These are phyloP conservation scores for Ampelomyces quisqualis DNA, from an alignment of 2,329 filamentous ascomycete genomes.

Conservation along the genomic window DNA sequence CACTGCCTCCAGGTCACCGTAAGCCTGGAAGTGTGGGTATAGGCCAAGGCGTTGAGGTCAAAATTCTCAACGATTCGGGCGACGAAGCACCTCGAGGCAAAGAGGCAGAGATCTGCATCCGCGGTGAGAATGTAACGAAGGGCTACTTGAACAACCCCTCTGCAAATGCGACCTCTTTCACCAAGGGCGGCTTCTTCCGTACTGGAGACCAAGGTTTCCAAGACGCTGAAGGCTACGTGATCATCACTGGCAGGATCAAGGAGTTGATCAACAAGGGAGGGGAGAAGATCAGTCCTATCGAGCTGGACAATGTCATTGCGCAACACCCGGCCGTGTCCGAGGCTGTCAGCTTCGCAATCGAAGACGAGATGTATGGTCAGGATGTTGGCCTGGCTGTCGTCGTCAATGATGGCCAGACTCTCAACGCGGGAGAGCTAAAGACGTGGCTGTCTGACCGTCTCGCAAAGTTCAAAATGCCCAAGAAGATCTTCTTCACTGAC, in stretches of 20 bases:
- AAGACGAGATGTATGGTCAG: constrained; percentile 80
- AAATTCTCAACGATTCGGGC: constrained; percentile 70
- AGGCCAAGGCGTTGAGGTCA: constrained; percentile 79
- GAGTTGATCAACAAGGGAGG: constrained; percentile 89
- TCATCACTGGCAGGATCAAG: constrained; percentile 90
- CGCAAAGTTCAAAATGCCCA: constrained; percentile 83
- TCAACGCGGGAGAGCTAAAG: constrained; percentile 63
- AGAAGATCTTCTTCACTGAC: constrained; percentile 79
- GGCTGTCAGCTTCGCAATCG: constrained; percentile 80
- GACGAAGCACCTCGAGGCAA: constrained; percentile 66
- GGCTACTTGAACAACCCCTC: constrained; percentile 81
- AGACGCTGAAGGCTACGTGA: constrained; percentile 77
- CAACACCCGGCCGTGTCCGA: constrained; percentile 71
- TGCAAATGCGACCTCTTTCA: constrained; percentile 74
- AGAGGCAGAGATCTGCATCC: constrained; percentile 81
- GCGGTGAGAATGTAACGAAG: constrained; percentile 78
- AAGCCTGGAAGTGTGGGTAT: constrained; percentile 81
- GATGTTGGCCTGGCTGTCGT: constrained; percentile 78
- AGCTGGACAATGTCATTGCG: constrained; percentile 80
- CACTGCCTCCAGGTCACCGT: constrained; percentile 64
- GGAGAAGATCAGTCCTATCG: constrained; percentile 86
- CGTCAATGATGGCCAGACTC: constrained; percentile 61
- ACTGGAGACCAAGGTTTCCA: constrained; percentile 84
- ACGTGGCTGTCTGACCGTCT: constrained; percentile 68
- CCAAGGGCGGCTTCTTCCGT: constrained; percentile 76